These are phyloP conservation scores for Xylariaceae sp. DNA, from an alignment of 2,329 filamentous ascomycete species.

Conservation along the genomic window DNA sequence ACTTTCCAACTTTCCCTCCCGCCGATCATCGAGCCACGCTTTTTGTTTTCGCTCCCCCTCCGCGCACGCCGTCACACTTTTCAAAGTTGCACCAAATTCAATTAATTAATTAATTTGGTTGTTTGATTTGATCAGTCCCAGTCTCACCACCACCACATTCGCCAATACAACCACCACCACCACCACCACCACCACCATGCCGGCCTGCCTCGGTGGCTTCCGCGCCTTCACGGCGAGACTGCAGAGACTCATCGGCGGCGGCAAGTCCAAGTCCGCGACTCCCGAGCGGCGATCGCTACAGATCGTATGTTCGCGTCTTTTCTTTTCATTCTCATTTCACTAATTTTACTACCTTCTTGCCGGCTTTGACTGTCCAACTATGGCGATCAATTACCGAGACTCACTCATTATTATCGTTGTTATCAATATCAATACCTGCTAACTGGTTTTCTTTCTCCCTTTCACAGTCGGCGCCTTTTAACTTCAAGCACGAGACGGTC, in stretches of 20 bases:
- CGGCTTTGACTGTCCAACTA: neutral
- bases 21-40: neutral
- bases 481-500: constrained; percentile 58
- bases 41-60: neutral
- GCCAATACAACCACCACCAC: constrained; percentile 8
- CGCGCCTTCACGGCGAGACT: constrained; percentile 28
- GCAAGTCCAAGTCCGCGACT: constrained; percentile 24
- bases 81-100: neutral
- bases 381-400: neutral
- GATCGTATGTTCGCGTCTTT: constrained; percentile 29
- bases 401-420: neutral
- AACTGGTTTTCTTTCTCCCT: no score
- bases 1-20: neutral
- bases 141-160: no score
- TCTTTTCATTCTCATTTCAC: neutral
- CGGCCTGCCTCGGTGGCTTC: constrained; percentile 27
- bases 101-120: neutral
- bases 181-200: constrained; percentile 16
- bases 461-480: constrained; percentile 60
- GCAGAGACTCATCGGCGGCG: constrained; percentile 28
- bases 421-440: neutral
- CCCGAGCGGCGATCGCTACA: constrained; percentile 31
- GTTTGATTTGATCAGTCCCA: neutral
- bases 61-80: neutral
- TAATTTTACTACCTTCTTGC: no score